Conservation (phyloP, 192 early-diverging fungal genomes). For the Backusella psychrophila region DNA sequence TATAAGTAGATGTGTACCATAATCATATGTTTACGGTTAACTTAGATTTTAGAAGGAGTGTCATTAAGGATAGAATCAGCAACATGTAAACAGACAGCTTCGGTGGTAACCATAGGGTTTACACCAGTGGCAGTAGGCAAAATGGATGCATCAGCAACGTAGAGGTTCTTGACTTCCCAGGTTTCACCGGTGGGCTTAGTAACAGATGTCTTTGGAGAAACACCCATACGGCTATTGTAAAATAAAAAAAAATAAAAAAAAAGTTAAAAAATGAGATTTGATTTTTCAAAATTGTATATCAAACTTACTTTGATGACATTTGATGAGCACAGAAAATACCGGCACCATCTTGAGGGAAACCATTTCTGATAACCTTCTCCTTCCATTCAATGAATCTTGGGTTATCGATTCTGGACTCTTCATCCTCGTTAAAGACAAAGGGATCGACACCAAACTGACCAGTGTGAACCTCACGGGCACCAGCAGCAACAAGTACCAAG, state of each 20-base stretch:
- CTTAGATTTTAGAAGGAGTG: neutral
- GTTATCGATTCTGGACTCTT: constrained; percentile 35
- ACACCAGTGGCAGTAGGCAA: constrained; percentile 77
- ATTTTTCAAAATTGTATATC: neutral
- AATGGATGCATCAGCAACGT: constrained; percentile 68
- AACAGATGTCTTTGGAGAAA: constrained; percentile 46
- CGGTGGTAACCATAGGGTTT: constrained; percentile 56
- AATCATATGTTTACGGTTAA: neutral
- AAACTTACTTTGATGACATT: constrained; percentile 56
- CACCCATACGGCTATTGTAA: constrained; percentile 58
- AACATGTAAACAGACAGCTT: constrained; percentile 32
- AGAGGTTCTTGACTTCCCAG: constrained; percentile 72
- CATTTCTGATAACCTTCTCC: constrained; percentile 26
- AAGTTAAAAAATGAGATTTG: neutral
- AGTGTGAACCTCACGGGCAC: constrained; percentile 56
- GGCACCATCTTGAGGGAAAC: constrained; percentile 32
- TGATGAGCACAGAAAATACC: constrained; percentile 63
- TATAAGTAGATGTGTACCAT: neutral
- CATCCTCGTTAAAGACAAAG: constrained; percentile 32
- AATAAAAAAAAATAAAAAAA: neutral
- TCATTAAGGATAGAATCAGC: constrained; percentile 33
- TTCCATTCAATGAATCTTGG: constrained; percentile 29
- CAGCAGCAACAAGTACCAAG: constrained; percentile 62
- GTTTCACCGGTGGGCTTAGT: constrained; percentile 66
- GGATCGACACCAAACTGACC: constrained; percentile 41